phyloP scores from a whole-genome alignment of 1,284 basidiomycete species.

The Pseudozyma hubeiensis region DNA sequence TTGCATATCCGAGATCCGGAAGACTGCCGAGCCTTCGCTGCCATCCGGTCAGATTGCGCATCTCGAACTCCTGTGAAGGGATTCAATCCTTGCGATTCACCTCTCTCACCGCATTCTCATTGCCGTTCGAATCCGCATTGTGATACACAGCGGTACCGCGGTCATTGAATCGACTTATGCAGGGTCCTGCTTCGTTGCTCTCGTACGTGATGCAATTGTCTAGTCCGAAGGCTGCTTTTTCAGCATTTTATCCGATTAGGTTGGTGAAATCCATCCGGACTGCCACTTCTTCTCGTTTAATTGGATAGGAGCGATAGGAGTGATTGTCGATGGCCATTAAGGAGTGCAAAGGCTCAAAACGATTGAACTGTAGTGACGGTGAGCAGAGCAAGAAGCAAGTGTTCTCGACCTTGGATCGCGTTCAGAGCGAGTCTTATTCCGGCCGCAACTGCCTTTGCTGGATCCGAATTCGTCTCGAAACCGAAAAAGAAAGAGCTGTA shows the following conservation, averaged over 20 bases:
- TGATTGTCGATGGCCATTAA: neutral
- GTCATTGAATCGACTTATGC: neutral
- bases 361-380: too few species aligned
- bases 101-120: too few species aligned
- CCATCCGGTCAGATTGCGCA: neutral
- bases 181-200: slow-evolving; percentile 7
- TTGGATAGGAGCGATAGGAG: too few species aligned
- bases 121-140: too few species aligned
- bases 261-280: slow-evolving; percentile 2
- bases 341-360: too few species aligned
- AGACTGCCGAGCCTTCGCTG: neutral
- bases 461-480: slow-evolving; percentile 3
- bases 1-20: slow-evolving; percentile 35
- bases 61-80: too few species aligned
- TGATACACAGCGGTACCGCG: too few species aligned
- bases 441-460: slow-evolving; percentile 24
- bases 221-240: neutral
- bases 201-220: slow-evolving; percentile 19
- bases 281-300: neutral
- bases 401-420: neutral
- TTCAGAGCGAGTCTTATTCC: slow-evolving; percentile 31
- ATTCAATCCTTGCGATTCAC: too few species aligned
- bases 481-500: too few species aligned
- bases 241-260: neutral
- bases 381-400: too few species aligned